Evolutionary conservation across 2,329 filamentous ascomycete species (phyloP).

Genomic region (Paraphaeosphaeria minitans): DNA sequence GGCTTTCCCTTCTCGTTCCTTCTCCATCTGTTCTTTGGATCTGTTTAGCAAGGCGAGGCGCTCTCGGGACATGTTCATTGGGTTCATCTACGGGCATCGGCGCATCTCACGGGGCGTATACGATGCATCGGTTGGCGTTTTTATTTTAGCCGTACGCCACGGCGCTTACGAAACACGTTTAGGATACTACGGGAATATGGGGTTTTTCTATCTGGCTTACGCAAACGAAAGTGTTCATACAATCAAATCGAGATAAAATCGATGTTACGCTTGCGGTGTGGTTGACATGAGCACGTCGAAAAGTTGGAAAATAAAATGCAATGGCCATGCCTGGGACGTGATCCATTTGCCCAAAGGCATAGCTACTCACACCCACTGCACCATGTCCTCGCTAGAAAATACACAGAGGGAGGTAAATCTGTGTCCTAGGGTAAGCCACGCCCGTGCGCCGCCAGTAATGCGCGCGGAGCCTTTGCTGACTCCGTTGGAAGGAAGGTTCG

Average conservation of each 20-base stretch:
- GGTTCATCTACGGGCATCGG: neutral
- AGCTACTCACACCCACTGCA: no score
- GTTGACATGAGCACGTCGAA: no score
- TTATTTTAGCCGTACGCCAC: neutral
- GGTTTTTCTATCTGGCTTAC: neutral
- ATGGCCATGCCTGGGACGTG: no score
- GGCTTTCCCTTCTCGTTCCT: neutral
- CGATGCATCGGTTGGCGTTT: neutral
- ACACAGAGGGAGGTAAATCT: neutral
- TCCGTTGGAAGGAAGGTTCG: no score
- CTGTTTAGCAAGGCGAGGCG: conserved; percentile 12
- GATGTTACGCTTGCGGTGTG: neutral
- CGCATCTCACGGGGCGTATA: no score
- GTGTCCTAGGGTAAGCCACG: neutral
- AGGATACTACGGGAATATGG: neutral
- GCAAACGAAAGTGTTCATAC: neutral
- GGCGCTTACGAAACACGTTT: neutral
- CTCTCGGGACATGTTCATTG: neutral
- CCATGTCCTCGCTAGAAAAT: neutral
- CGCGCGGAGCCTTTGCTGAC: neutral
- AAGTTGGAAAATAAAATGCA: no score
- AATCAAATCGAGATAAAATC: neutral
- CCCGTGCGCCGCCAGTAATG: neutral
- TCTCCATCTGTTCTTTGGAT: neutral
- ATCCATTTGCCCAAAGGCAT: neutral